A percentile compares a stretch with the other conserved stretches of the same genome.
phyloP scores from a whole-genome alignment of 1,284 basidiomycete genomes.

The Cryptococcus depauperatus region DNA sequence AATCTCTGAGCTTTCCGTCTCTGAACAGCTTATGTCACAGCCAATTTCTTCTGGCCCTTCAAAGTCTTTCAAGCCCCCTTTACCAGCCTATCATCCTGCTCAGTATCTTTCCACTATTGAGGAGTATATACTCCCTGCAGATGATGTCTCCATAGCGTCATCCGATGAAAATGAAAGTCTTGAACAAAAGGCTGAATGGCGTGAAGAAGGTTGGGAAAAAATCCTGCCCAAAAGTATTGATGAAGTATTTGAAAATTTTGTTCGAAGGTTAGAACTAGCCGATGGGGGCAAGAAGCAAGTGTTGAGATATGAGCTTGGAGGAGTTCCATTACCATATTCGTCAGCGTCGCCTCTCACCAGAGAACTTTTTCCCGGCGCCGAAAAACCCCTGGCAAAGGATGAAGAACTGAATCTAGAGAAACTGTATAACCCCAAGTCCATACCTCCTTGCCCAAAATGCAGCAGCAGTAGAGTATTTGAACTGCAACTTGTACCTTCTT shows the following conservation, averaged over 20 bases:
- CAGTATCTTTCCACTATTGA: conserved; percentile 44
- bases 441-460: conserved; percentile 38
- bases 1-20: conserved; percentile 19
- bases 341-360: conserved; percentile 36
- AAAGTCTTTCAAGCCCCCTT: conserved; percentile 26
- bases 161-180: conserved; percentile 27
- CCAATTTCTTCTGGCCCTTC: conserved; percentile 6
- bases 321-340: conserved; percentile 42
- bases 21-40: background rate
- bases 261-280: conserved; percentile 34
- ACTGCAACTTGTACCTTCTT: conserved; percentile 43
- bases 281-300: conserved; percentile 41
- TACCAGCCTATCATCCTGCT: conserved; percentile 43
- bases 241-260: conserved; percentile 44
- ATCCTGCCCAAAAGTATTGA: conserved; percentile 40
- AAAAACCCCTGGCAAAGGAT: conserved; percentile 32
- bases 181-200: conserved; percentile 27
- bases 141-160: conserved; percentile 23
- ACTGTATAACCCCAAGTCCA: conserved; percentile 24
- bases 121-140: conserved; percentile 39
- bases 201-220: conserved; percentile 35
- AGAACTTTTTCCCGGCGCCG: conserved; percentile 35
- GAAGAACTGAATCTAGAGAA: conserved; percentile 29
- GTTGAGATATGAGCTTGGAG: conserved; percentile 44
- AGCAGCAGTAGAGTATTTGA: conserved; percentile 39